A percentile compares a stretch with the other conserved stretches of the same genome.
These are phyloP conservation scores for Arctium lappa DNA, from an alignment of 129 eudicot genomes.

Conservation along the genomic window DNA sequence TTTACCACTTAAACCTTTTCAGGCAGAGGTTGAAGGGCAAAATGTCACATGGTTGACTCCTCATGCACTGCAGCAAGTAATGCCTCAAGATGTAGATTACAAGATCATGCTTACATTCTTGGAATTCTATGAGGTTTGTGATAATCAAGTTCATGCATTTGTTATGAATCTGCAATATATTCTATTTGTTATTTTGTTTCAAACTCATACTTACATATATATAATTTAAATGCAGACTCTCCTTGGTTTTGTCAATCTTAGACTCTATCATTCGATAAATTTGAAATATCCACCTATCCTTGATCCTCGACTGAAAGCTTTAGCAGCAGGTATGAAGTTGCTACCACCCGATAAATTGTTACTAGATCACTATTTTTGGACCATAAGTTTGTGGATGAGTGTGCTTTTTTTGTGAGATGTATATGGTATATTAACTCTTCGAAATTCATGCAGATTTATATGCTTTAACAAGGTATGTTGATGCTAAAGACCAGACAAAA, in stretches of 20 bases:
- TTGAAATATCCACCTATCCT: conserved; percentile 88
- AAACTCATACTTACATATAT: neutral
- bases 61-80: conserved; percentile 82
- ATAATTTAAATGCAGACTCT: conserved; percentile 58
- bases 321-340: conserved; percentile 66
- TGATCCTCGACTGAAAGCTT: conserved; percentile 78
- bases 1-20: neutral
- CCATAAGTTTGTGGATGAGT: neutral
- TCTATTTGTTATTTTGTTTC: neutral
- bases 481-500: conserved; percentile 32
- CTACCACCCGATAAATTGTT: neutral
- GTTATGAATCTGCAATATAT: neutral
- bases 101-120: conserved; percentile 74
- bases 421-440: neutral
- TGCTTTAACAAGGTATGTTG: conserved; percentile 64
- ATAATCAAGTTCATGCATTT: neutral
- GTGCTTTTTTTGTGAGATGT: neutral
- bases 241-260: conserved; percentile 62
- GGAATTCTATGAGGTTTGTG: conserved; percentile 80
- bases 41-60: conserved; percentile 84
- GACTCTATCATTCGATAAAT: conserved; percentile 65
- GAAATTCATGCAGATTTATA: conserved; percentile 60
- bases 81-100: conserved; percentile 79
- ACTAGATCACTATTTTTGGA: too few species aligned
- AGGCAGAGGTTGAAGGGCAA: conserved; percentile 89